phyloP scores from a whole-genome alignment of 495 filamentous ascomycete genomes.

The Neurospora africana region DNA sequence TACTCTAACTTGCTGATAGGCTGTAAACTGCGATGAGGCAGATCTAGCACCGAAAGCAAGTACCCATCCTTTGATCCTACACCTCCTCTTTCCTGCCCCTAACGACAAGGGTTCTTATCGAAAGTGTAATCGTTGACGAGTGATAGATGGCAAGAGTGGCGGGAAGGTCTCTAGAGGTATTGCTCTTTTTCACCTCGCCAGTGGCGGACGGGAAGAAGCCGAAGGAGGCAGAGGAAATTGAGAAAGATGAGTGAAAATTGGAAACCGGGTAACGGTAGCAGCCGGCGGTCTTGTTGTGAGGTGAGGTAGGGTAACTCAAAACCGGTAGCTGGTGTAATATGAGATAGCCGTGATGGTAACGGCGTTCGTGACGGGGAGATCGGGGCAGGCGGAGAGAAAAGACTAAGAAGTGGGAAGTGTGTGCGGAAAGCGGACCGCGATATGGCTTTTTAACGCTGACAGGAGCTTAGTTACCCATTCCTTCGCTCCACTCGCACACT shows the following conservation, averaged over 20 bases:
- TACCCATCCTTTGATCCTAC: constrained; percentile 15
- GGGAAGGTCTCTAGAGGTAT: neutral
- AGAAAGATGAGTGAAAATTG: neutral
- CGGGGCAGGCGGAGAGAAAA: neutral
- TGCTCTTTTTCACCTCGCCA: neutral
- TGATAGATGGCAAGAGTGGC: neutral
- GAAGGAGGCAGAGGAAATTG: neutral
- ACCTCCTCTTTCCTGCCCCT: constrained; percentile 2
- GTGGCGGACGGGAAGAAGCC: neutral
- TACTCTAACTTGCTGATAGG: constrained; percentile 10
- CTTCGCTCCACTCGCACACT: neutral
- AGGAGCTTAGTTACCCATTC: neutral
- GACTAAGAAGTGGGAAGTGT: neutral
- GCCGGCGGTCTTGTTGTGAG: neutral
- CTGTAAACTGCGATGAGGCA: constrained; percentile 24
- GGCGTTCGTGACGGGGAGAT: neutral
- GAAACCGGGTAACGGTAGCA: neutral
- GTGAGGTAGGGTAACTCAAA: neutral
- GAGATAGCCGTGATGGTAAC: neutral
- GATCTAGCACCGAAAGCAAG: constrained; percentile 19
- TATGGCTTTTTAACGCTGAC: neutral
- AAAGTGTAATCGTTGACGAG: constrained; percentile 30
- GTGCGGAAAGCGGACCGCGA: neutral
- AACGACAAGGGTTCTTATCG: constrained; percentile 18
- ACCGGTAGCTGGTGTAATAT: neutral